Conservation (phyloP, 805 yeast species). For the Nakazawaea populi region DNA sequence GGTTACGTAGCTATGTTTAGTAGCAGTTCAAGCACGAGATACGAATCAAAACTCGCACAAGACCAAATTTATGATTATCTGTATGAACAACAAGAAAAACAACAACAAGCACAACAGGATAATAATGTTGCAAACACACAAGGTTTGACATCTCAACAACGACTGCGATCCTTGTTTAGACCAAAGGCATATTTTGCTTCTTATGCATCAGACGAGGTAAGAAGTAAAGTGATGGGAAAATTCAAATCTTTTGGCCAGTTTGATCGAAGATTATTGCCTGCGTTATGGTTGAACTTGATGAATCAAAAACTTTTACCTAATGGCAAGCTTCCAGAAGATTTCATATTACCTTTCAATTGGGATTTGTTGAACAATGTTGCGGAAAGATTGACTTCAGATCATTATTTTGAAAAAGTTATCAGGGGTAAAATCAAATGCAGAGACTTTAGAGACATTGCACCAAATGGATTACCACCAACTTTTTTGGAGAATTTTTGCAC, state of each 20-base stretch:
- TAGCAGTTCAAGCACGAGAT: not conserved
- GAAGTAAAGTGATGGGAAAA: not conserved
- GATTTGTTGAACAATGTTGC: constrained; percentile 4
- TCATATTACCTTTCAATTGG: constrained; percentile 10
- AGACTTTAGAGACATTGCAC: constrained; percentile 6
- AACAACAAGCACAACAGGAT: not conserved
- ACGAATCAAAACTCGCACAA: not conserved
- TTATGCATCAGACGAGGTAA: not conserved
- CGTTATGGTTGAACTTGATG: constrained; percentile 5
- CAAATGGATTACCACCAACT: not conserved
- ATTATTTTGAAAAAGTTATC: constrained; percentile 1
- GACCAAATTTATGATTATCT: not conserved
- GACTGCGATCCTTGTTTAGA: not conserved
- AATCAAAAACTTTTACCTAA: not conserved
- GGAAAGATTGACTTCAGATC: not conserved
- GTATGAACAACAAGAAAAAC: not conserved
- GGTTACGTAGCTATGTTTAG: not conserved
- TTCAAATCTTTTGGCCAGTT: not conserved
- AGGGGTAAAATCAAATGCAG: not conserved
- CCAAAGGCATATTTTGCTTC: not conserved
- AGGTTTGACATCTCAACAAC: not conserved
- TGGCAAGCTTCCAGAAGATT: not conserved
- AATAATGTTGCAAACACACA: not conserved
- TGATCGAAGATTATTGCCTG: constrained; percentile 8
- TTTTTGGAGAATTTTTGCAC: constrained; percentile 5